Evolutionary conservation across 1,139 yeast genomes (phyloP).

Genomic region (Lodderomyces beijingensis): DNA sequence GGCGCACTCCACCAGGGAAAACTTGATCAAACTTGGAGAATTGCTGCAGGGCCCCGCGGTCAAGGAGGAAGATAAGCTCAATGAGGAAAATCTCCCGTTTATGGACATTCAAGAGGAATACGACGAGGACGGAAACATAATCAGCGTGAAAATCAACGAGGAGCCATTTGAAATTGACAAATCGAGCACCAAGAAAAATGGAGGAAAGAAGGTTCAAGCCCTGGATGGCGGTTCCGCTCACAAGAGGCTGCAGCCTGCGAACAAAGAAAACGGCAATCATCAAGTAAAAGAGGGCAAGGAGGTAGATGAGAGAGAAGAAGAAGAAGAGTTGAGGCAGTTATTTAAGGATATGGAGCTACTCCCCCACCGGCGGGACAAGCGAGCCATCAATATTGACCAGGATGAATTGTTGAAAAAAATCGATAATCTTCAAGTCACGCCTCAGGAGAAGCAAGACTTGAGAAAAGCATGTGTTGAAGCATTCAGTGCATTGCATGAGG

Average conservation of each 20-base stretch:
- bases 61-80: conserved; percentile 11
- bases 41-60: conserved; percentile 7
- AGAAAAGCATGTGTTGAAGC: conserved; percentile 22
- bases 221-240: neutral
- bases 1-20: conserved; percentile 35
- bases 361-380: conserved; percentile 6
- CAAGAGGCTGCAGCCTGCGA: neutral
- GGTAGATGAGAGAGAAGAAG: conserved; percentile 5
- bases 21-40: conserved; percentile 26
- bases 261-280: neutral
- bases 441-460: conserved; percentile 50
- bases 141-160: conserved; percentile 33
- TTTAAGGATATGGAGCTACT: conserved; percentile 49
- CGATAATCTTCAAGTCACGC: conserved; percentile 37
- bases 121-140: conserved; percentile 73
- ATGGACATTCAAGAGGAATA: conserved; percentile 85
- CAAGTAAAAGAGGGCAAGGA: conserved; percentile 20
- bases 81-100: conserved; percentile 49
- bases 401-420: conserved; percentile 24
- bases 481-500: conserved; percentile 9
- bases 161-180: conserved; percentile 2
- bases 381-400: conserved; percentile 13
- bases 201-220: neutral
- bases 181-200: neutral
- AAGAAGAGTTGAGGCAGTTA: conserved; percentile 38